phyloP scores from a whole-genome alignment of 1,284 basidiomycete genomes.

The Moniliophthora roreri region DNA sequence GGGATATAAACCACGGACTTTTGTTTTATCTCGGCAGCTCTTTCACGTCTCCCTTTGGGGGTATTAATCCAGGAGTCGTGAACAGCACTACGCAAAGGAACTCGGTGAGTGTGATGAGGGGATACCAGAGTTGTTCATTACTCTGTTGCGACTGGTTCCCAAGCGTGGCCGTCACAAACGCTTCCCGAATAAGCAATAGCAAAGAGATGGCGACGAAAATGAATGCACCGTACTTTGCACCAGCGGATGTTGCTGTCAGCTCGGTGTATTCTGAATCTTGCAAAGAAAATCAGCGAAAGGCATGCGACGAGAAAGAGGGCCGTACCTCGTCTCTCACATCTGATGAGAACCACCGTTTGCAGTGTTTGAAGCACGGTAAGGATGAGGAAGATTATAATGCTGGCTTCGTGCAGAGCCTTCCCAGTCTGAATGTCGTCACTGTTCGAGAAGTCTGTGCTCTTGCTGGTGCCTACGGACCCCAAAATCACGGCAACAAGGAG shows the following conservation, averaged over 20 bases:
- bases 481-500: slow-evolving; percentile 23
- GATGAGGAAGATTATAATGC: slow-evolving; percentile 45
- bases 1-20: no score
- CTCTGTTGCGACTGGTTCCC: slow-evolving; percentile 27
- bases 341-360: slow-evolving; percentile 34
- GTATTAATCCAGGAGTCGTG: slow-evolving; percentile 41
- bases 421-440: slow-evolving; percentile 14
- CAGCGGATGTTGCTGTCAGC: slow-evolving; percentile 18
- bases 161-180: slow-evolving; percentile 38
- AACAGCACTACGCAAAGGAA: slow-evolving; percentile 41
- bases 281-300: neutral
- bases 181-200: slow-evolving; percentile 40
- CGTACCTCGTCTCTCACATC: slow-evolving; percentile 21
- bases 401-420: slow-evolving; percentile 29
- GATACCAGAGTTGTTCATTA: slow-evolving; percentile 46
- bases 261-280: neutral
- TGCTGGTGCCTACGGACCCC: slow-evolving; percentile 25
- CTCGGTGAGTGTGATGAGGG: slow-evolving; percentile 43
- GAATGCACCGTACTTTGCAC: slow-evolving; percentile 30
- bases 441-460: neutral
- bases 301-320: neutral
- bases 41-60: slow-evolving; percentile 18
- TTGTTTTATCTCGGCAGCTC: no score
- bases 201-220: slow-evolving; percentile 37
- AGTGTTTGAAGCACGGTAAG: slow-evolving; percentile 39